These are phyloP conservation scores for Fraxinus velutina DNA, from an alignment of 305 asterid genomes.

Conservation along the genomic window DNA sequence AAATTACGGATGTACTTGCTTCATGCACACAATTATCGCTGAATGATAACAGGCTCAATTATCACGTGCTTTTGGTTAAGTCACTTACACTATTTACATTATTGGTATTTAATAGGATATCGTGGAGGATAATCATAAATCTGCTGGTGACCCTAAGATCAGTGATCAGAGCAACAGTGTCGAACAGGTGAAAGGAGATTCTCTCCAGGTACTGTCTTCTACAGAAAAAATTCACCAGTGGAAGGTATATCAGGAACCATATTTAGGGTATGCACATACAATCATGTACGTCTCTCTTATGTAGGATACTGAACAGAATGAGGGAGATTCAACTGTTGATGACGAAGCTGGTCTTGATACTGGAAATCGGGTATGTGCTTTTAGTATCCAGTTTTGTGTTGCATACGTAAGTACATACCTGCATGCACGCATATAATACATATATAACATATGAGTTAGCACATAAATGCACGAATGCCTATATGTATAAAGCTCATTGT, in stretches of 20 bases:
- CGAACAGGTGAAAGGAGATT: constrained; percentile 36
- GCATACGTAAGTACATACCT: neutral
- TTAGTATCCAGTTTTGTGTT: neutral
- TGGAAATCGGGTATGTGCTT: constrained; percentile 41
- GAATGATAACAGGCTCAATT: neutral
- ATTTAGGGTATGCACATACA: constrained; percentile 17
- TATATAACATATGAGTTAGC: neutral
- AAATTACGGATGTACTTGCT: neutral
- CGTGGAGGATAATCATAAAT: constrained; percentile 40
- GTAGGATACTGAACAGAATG: constrained; percentile 35
- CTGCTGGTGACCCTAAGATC: constrained; percentile 43
- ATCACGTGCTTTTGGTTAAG: constrained; percentile 5
- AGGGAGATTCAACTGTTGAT: constrained; percentile 32
- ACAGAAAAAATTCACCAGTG: neutral
- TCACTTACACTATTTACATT: constrained; percentile 1
- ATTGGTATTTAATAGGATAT: constrained; percentile 40
- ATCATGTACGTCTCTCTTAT: constrained; percentile 13
- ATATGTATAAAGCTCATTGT: neutral
- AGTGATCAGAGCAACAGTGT: constrained; percentile 36
- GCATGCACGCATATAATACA: neutral
- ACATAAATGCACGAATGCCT: neutral
- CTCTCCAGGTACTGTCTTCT: constrained; percentile 43
- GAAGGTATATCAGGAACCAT: constrained; percentile 6
- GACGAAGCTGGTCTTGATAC: constrained; percentile 35
- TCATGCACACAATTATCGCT: neutral